Evolutionary conservation across 192 early-diverging fungal genomes (phyloP).

Genomic region (Jimgerdemannia flammicorona): DNA sequence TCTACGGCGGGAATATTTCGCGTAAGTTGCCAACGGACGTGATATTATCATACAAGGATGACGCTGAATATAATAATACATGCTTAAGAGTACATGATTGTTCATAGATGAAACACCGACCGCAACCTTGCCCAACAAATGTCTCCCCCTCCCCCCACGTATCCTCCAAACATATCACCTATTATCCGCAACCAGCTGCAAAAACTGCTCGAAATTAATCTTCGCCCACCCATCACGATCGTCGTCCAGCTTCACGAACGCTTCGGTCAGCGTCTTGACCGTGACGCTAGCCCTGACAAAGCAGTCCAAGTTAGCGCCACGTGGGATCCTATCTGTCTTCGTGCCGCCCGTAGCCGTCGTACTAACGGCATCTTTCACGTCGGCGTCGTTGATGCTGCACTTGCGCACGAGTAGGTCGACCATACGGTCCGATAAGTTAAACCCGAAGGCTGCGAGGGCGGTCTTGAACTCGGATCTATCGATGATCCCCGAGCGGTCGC

Average conservation of each 20-base stretch:
- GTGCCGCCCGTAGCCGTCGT: not conserved
- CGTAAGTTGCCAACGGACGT: too few species aligned
- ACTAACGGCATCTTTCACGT: not conserved
- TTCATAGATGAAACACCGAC: too few species aligned
- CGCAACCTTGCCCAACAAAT: too few species aligned
- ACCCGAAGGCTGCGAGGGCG: conserved; percentile 34
- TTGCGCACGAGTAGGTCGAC: conserved; percentile 23
- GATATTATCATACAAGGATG: too few species aligned
- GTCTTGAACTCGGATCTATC: conserved; percentile 29
- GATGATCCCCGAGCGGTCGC: conserved; percentile 63
- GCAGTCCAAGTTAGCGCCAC: conserved; percentile 59
- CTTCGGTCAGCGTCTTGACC: conserved; percentile 50
- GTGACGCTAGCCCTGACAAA: conserved; percentile 64
- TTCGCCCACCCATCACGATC: conserved; percentile 52
- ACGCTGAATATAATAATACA: too few species aligned
- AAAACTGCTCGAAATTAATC: conserved; percentile 45
- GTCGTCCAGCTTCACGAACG: conserved; percentile 49
- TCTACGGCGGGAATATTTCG: too few species aligned
- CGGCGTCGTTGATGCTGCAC: conserved; percentile 34
- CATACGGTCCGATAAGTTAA: conserved; percentile 26
- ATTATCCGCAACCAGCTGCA: not conserved
- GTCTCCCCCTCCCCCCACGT: too few species aligned
- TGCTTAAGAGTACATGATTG: too few species aligned
- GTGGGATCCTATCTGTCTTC: too few species aligned
- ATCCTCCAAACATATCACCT: not conserved